These are phyloP conservation scores for Fusarium sp. DNA, from an alignment of 2,329 filamentous ascomycete species.

Conservation along the genomic window DNA sequence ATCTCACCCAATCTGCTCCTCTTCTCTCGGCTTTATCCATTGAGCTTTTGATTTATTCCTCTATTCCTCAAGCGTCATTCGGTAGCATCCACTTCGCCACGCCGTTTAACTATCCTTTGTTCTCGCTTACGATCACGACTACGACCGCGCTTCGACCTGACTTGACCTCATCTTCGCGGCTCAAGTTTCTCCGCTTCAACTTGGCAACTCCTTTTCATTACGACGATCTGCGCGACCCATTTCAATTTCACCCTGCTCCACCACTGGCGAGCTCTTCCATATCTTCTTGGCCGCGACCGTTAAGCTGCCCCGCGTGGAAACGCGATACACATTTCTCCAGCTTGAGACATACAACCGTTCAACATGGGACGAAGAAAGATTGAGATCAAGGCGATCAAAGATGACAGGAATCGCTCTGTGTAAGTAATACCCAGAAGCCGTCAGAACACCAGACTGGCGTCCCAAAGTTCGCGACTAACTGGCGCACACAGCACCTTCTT, in stretches of 20 bases:
- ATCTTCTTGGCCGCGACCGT: conserved; percentile 24
- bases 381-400: conserved; percentile 99
- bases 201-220: conserved; percentile 1
- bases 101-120: conserved; percentile 34
- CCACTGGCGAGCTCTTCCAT: conserved; percentile 12
- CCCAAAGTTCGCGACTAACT: conserved; percentile 31
- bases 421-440: conserved; percentile 63
- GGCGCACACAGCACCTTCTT: conserved; percentile 80
- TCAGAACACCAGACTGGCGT: background rate
- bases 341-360: conserved; percentile 26
- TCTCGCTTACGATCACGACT: conserved; percentile 31
- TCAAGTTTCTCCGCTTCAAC: conserved; percentile 10
- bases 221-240: conserved; percentile 19
- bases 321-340: conserved; percentile 33
- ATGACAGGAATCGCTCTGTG: conserved; percentile 97
- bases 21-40: conserved; percentile 20
- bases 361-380: conserved; percentile 98
- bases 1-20: conserved; percentile 23
- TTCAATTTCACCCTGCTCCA: conserved; percentile 16
- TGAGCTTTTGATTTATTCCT: conserved; percentile 11
- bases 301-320: conserved; percentile 36
- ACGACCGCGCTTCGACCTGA: conserved; percentile 8
- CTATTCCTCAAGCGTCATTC: conserved; percentile 9
- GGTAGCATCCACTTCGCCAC: conserved; percentile 21
- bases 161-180: conserved; percentile 15